phyloP scores from a whole-genome alignment of 2,329 filamentous ascomycete genomes.

The Lachnellula suecica region DNA sequence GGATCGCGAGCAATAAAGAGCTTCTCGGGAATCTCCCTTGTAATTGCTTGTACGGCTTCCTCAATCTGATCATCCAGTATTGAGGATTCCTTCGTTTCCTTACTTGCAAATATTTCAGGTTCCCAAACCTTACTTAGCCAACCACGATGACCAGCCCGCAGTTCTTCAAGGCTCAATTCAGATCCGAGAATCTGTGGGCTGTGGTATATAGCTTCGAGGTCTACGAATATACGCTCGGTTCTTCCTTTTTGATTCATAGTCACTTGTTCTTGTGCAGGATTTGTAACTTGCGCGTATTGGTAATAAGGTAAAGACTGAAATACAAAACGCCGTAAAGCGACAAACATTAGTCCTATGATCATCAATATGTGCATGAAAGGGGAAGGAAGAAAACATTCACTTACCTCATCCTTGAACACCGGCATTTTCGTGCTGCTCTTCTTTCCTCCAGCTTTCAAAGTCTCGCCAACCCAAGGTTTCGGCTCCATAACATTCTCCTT shows the following conservation, averaged over 20 bases:
- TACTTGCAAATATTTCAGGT: conserved; percentile 17
- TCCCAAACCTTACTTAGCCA: conserved; percentile 61
- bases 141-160: conserved; percentile 76
- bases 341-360: conserved; percentile 91
- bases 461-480: conserved; percentile 90
- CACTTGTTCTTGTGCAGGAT: conserved; percentile 73
- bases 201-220: conserved; percentile 83
- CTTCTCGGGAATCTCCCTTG: conserved; percentile 33
- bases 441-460: conserved; percentile 81
- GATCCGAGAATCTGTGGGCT: conserved; percentile 67
- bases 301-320: conserved; percentile 56
- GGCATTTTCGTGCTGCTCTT: conserved; percentile 80
- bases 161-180: conserved; percentile 89
- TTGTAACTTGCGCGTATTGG: conserved; percentile 59
- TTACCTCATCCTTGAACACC: conserved; percentile 95
- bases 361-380: conserved; percentile 70
- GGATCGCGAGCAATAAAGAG: conserved; percentile 34
- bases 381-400: conserved; percentile 40
- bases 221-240: conserved; percentile 83
- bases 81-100: not conserved
- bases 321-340: conserved; percentile 51
- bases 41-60: conserved; percentile 20
- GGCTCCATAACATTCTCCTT: conserved; percentile 90
- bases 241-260: conserved; percentile 80
- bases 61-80: conserved; percentile 9